Conservation (phyloP, 306 rosid genomes). For the Gastrolobium bilobum region DNA sequence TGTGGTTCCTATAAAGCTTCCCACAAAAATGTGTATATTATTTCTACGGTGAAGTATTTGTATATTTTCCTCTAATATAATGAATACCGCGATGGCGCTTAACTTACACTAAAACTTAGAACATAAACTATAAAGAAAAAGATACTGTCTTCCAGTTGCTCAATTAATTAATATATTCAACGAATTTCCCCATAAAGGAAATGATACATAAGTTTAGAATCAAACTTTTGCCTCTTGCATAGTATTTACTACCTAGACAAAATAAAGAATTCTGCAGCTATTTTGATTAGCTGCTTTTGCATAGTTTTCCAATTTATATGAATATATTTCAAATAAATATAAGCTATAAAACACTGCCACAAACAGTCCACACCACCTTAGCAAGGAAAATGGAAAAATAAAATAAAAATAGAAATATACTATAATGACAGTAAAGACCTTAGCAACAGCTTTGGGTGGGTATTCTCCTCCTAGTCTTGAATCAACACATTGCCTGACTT, state of each 20-base stretch:
- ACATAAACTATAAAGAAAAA: neutral
- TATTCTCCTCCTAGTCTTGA: slow-evolving; percentile 85
- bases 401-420: neutral
- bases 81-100: neutral
- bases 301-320: slow-evolving; percentile 37
- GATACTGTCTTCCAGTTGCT: slow-evolving; percentile 4
- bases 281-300: slow-evolving; percentile 15
- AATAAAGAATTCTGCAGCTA: slow-evolving; percentile 20
- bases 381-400: slow-evolving; percentile 21
- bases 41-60: neutral
- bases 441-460: slow-evolving; percentile 96
- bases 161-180: slow-evolving; percentile 21
- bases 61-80: slow-evolving; percentile 31
- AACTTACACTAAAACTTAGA: neutral
- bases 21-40: neutral
- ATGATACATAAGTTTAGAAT: neutral
- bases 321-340: slow-evolving; percentile 37
- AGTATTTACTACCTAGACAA: slow-evolving; percentile 12
- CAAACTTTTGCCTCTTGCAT: slow-evolving; percentile 31
- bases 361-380: slow-evolving; percentile 24
- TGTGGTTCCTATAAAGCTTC: slow-evolving; percentile 26
- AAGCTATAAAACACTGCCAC: slow-evolving; percentile 16
- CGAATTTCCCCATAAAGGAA: slow-evolving; percentile 16
- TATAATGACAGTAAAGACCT: slow-evolving; percentile 57
- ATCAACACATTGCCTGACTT: slow-evolving; percentile 92